Evolutionary conservation across 2,329 filamentous ascomycete species (phyloP), one percentile per base, ranked within the genome.

Genomic region (Xylariomycetidae sp.): DNA sequence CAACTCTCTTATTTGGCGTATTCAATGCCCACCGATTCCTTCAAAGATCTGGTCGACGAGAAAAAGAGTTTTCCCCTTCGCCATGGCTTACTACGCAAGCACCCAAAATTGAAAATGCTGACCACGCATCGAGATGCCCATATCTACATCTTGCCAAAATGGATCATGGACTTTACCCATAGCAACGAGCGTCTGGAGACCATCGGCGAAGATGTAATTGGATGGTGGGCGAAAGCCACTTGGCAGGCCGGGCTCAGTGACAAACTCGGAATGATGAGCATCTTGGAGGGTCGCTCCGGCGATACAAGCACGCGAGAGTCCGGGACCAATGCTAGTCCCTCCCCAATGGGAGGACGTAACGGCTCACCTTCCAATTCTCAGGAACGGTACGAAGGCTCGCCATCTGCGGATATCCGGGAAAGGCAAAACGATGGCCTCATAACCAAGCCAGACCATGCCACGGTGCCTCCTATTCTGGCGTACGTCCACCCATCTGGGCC

Each of bases 221-320:
- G 89, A 6, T 95, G 86, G 84, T 95, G 89, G 88, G 86, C 89
- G 20, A 96, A 96, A 58, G 79, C 90, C 1, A 79, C 80, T 34
- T 98, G 92, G 92, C 89, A 96, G 58, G 68, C 74, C 3, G 85
- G 86, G 0, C 67, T 95, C 3, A 76, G 75, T 1, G 76, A 83
- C 32, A 95, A 94, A 59, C 70, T 96, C 6, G 75, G 79, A 1
- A 64, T 95, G 32, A 65, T 74, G 31, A 69, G 81, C 27, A 73
- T 90, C 4, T 68, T 92, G 31, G 67, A 72, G 10, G 52, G 56
- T 12, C 52, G 65, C 54, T 37, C 56, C 56, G 32, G 57, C 7
- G 52, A 60, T 1, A 58, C 60, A 10, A 57, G 63, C n/a, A 62
- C 61, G 31, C 24, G 60, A 60, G 3, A 48, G 53, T 5, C 53